Evolutionary conservation across 805 yeast genomes (phyloP).

Genomic region (Monosporozyma unispora): DNA sequence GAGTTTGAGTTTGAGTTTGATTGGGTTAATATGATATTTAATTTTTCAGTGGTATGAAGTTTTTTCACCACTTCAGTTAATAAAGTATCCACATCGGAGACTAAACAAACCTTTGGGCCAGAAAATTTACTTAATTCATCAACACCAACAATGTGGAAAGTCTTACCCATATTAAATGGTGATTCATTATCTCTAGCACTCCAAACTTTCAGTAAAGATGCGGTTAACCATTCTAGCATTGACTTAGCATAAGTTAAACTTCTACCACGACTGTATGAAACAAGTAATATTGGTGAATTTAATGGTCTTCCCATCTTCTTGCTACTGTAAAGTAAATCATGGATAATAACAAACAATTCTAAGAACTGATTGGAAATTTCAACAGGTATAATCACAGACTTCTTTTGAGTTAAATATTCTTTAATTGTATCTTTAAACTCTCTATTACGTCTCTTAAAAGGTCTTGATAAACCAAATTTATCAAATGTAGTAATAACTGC

Average conservation of each 20-base stretch:
- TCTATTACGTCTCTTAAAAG: conserved; percentile 57
- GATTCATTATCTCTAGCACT: conserved; percentile 54
- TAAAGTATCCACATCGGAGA: conserved; percentile 58
- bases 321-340: conserved; percentile 42
- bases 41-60: conserved; percentile 55
- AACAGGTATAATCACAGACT: conserved; percentile 76
- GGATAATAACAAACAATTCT: conserved; percentile 69
- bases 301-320: conserved; percentile 30
- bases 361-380: conserved; percentile 72
- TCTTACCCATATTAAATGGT: conserved; percentile 64
- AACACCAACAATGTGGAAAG: conserved; percentile 50
- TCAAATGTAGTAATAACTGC: conserved; percentile 60
- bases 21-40: conserved; percentile 60
- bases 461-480: conserved; percentile 50
- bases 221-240: conserved; percentile 93
- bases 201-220: conserved; percentile 79
- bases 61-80: conserved; percentile 43
- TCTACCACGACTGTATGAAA: conserved; percentile 75
- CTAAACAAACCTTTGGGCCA: conserved; percentile 74
- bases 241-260: conserved; percentile 73
- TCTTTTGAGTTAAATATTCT: conserved; percentile 33
- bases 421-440: conserved; percentile 59
- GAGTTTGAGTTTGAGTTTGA: conserved; percentile 13
- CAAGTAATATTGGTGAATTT: conserved; percentile 59
- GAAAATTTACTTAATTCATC: conserved; percentile 44